Evolutionary conservation across 768 basidiomycete species (phyloP), one percentile per base, ranked within the genome.

Genomic region (Lentinula edodes): DNA sequence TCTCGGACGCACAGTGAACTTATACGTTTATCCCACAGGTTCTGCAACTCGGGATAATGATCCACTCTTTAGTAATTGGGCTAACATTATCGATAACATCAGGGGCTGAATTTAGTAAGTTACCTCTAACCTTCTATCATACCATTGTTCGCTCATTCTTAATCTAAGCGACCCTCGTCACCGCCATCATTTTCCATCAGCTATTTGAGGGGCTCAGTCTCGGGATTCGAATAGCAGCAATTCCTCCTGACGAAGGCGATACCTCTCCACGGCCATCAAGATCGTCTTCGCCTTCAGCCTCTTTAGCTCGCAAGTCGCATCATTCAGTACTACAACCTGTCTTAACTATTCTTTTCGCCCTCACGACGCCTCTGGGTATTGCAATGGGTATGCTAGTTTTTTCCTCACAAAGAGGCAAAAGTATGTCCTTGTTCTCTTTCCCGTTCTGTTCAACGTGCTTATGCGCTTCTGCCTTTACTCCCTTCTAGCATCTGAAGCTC

Each of bases 201-300:
- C 76, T 92, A 9, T 93, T 93, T 65, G 91, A 93, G 67, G 91
- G 91, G 0, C 79, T 93, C 9, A 91, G 91, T 0, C 80, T 93
- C 28, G 91, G 91, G 2, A 89, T 93, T 56, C 83, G 91, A 15
- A 90, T 91, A 68, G 84, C 91, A 1, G 78, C 82, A 2, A 76
- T 93, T 13, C 87, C 89, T 0, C 75, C 83, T 0, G 65, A 66
- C 4, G 66, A 46, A 16, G 68, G 68, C 16, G 35, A 28, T 13
- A 18, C 41, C 12, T 34, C 10, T 48, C 50, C 51, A 38, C 12
- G n/a, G 38, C 9, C 36, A 42, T 52, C 51, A 5, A 50, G 36
- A 20, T 62, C 65, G n/a, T 62, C 41, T 18, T 43, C 16, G 20
- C 55, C 52, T 10, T 15, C 52, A 42, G 20, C 62, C 13, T 18